phyloP scores from a whole-genome alignment of 306 rosid species.

The Cicer bijugum region DNA sequence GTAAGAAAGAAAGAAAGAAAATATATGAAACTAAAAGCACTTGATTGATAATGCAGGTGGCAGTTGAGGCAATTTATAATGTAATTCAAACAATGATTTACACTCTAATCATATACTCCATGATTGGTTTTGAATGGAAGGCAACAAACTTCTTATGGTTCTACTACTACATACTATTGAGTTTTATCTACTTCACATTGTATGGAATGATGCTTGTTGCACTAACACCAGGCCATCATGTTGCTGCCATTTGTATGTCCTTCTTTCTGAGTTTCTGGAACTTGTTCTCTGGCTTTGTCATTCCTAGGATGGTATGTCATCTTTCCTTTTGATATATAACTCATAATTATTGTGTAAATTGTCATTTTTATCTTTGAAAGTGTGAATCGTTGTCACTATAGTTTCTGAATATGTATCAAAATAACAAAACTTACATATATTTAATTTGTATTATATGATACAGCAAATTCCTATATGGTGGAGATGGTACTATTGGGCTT shows the following conservation, averaged over 20 bases:
- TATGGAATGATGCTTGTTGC: conserved; percentile 87
- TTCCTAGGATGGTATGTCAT: conserved; percentile 60
- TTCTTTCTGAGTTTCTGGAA: conserved; percentile 77
- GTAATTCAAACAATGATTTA: conserved; percentile 60
- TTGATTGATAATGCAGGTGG: conserved; percentile 59
- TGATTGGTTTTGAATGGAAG: conserved; percentile 71
- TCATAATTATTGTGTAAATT: neutral
- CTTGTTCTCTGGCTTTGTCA: conserved; percentile 58
- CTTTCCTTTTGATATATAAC: neutral
- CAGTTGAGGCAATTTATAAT: conserved; percentile 63
- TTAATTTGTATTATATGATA: conserved; percentile 5
- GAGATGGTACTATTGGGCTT: conserved; percentile 68
- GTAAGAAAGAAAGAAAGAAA: neutral
- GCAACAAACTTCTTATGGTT: conserved; percentile 61
- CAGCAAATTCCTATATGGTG: conserved; percentile 77
- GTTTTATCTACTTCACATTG: conserved; percentile 70
- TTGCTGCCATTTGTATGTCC: conserved; percentile 64
- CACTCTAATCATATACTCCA: conserved; percentile 53
- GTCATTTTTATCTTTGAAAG: neutral
- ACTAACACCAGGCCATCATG: conserved; percentile 66
- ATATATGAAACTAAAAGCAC: conserved; percentile 3
- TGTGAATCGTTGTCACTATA: neutral
- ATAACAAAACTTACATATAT: neutral
- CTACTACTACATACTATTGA: conserved; percentile 67
- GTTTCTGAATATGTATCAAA: neutral